phyloP scores from a whole-genome alignment of 208 protist species.

The Trypanosoma brucei region DNA sequence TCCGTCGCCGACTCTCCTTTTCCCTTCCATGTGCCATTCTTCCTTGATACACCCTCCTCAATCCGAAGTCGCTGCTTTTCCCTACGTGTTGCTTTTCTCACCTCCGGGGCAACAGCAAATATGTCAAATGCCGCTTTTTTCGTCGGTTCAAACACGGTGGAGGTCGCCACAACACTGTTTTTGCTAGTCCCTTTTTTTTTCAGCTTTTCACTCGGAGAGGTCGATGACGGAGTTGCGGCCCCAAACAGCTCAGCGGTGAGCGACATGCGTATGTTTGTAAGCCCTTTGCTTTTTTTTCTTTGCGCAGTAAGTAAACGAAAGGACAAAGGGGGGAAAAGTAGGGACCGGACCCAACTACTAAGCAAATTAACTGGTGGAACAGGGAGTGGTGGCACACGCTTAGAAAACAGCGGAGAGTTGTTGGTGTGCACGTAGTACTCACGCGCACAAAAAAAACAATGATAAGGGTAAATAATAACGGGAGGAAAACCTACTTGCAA shows the following conservation, averaged over 20 bases:
- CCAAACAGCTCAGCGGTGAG: constrained; percentile 42
- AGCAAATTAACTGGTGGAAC: no score
- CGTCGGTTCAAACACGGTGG: constrained; percentile 42
- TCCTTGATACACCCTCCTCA: constrained; percentile 21
- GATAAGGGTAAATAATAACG: no score
- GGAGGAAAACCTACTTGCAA: no score
- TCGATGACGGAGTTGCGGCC: constrained; percentile 12
- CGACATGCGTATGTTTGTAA: constrained; percentile 19
- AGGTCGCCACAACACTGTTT: neutral
- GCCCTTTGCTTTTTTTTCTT: neutral
- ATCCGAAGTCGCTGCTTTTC: constrained; percentile 57
- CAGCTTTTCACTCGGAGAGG: neutral
- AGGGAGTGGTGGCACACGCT: no score
- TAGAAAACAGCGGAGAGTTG: no score
- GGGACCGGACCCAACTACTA: no score
- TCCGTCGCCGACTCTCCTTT: neutral
- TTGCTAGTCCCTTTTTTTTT: neutral
- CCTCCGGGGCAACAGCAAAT: constrained; percentile 78
- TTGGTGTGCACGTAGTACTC: no score
- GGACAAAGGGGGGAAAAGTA: neutral
- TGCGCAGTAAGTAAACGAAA: constrained; percentile 1
- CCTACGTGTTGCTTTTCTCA: constrained; percentile 75
- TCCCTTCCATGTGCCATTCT: constrained; percentile 11
- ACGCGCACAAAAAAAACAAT: no score
- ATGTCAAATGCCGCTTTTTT: constrained; percentile 71